Percentiles rank a stretch among this genome's conserved stretches.
Conservation (phyloP, 2,329 filamentous ascomycete genomes). For the Berkeleyomyces basicola region DNA sequence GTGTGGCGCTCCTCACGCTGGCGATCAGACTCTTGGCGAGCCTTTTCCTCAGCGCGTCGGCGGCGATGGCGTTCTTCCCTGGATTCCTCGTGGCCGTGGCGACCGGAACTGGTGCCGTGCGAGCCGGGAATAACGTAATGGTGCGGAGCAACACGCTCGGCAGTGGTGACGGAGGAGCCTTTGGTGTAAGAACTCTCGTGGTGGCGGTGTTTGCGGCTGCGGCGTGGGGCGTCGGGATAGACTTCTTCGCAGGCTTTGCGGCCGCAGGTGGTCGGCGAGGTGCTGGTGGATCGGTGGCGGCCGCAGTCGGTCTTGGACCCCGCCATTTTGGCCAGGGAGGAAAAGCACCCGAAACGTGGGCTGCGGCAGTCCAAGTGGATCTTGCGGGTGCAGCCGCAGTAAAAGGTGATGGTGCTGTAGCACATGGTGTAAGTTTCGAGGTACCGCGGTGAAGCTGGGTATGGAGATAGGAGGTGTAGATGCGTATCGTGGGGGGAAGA, state of each 20-base stretch:
- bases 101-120: background rate
- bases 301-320: constrained; percentile 1
- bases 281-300: background rate
- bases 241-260: constrained; percentile 2
- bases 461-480: background rate
- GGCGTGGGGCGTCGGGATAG: constrained; percentile 3
- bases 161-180: background rate
- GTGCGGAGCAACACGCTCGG: background rate
- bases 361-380: background rate
- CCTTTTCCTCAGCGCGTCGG: background rate
- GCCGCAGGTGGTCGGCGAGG: constrained; percentile 5
- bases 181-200: background rate
- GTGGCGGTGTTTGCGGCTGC: background rate
- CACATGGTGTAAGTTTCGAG: background rate
- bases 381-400: constrained; percentile 5
- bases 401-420: background rate
- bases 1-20: background rate
- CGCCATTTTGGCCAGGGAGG: background rate
- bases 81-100: background rate
- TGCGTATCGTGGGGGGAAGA: background rate
- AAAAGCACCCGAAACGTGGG: constrained; percentile 3
- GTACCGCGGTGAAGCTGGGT: background rate
- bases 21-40: background rate
- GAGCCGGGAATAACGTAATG: background rate
- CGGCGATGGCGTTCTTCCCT: background rate